phyloP scores from a whole-genome alignment of 345 rosid genomes.

The Xanthoceras sorbifolium region DNA sequence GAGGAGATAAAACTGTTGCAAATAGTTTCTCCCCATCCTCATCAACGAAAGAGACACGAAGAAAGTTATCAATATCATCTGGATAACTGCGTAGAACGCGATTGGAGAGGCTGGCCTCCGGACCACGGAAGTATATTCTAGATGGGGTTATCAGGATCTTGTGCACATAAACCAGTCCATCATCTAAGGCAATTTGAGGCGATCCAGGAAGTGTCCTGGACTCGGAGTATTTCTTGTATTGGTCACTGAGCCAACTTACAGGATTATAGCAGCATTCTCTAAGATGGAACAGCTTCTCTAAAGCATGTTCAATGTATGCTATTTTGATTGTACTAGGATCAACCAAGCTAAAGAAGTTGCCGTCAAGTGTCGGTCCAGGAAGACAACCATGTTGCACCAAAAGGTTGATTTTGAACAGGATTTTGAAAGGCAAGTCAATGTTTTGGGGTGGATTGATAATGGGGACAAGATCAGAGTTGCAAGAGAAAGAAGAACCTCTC shows the following conservation, averaged over 20 bases:
- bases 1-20: conserved; percentile 42
- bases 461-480: conserved; percentile 39
- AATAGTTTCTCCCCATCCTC: conserved; percentile 38
- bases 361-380: conserved; percentile 41
- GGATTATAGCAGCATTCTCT: conserved; percentile 57
- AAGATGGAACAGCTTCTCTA: conserved; percentile 42
- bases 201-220: conserved; percentile 20
- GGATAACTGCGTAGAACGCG: conserved; percentile 40
- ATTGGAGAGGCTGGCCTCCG: conserved; percentile 52
- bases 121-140: conserved; percentile 49
- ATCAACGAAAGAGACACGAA: conserved; percentile 57
- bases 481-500: conserved; percentile 37
- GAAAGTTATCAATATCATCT: conserved; percentile 38
- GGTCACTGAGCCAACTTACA: conserved; percentile 39
- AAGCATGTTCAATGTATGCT: conserved; percentile 33
- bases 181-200: conserved; percentile 30
- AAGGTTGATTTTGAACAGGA: conserved; percentile 44
- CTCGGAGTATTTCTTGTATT: conserved; percentile 19
- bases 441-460: conserved; percentile 37
- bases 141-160: conserved; percentile 51
- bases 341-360: conserved; percentile 34
- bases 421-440: conserved; percentile 32
- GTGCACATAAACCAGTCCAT: conserved; percentile 42
- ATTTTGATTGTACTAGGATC: conserved; percentile 27
- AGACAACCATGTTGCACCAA: conserved; percentile 51